phyloP scores from a whole-genome alignment of 108 stramenopile genomes.

The Skeletonema costatum region DNA sequence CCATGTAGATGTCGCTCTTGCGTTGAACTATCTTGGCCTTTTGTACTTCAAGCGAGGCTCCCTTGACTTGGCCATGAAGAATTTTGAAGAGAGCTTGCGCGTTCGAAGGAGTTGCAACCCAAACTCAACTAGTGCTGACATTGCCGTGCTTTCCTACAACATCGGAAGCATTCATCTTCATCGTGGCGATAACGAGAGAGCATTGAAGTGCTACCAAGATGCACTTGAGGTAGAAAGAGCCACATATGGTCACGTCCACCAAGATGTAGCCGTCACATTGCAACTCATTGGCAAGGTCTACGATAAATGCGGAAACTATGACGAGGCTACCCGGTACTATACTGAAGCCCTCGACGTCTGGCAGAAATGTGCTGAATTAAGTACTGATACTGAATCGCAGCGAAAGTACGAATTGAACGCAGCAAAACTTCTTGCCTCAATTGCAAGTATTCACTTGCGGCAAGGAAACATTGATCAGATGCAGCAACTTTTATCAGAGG shows the following conservation, averaged over 20 bases:
- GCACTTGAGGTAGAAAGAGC: conserved; percentile 50
- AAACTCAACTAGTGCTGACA: conserved; percentile 19
- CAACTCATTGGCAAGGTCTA: conserved; percentile 67
- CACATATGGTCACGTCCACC: conserved; percentile 41
- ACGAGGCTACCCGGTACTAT: conserved; percentile 50
- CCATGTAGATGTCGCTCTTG: conserved; percentile 58
- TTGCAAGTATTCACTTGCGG: conserved; percentile 55
- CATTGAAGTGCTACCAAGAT: conserved; percentile 59
- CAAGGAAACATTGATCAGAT: conserved; percentile 37
- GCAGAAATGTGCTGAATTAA: conserved; percentile 21
- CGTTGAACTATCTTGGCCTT: conserved; percentile 55
- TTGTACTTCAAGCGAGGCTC: conserved; percentile 46
- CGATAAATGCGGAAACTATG: conserved; percentile 51
- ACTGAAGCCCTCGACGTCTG: conserved; percentile 47
- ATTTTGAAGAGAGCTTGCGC: conserved; percentile 53
- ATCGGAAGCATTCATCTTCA: conserved; percentile 66
- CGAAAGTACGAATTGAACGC: background rate
- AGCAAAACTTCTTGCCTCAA: conserved; percentile 6
- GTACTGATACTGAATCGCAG: background rate
- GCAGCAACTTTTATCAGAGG: conserved; percentile 21
- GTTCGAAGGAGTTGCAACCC: conserved; percentile 34
- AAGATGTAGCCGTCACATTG: conserved; percentile 59
- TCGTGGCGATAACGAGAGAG: conserved; percentile 44
- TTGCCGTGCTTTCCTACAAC: conserved; percentile 62
- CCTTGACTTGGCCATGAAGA: conserved; percentile 53